phyloP scores from a whole-genome alignment of 2,329 filamentous ascomycete genomes.

The Eutypa lata region DNA sequence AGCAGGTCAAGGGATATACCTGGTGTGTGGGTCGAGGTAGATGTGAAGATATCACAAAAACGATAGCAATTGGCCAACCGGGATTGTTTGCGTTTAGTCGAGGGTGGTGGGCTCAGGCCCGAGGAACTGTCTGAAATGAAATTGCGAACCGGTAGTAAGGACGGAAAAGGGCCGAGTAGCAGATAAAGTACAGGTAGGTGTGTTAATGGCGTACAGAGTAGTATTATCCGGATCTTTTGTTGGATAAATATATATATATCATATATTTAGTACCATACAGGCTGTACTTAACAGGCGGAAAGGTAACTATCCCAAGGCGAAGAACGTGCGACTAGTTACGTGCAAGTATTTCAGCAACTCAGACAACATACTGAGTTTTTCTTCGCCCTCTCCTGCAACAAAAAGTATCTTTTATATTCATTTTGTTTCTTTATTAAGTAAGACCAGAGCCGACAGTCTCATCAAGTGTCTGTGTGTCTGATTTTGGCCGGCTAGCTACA shows the following conservation, averaged over 20 bases:
- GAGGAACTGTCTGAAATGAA: too few relatives aligned
- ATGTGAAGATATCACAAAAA: neutral
- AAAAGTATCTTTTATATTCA: too few relatives aligned
- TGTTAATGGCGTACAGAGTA: neutral
- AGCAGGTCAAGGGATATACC: neutral
- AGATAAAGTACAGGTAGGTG: neutral
- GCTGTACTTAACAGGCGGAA: too few relatives aligned
- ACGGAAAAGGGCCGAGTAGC: neutral
- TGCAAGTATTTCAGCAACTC: too few relatives aligned
- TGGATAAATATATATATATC: neutral
- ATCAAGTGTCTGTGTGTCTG: too few relatives aligned
- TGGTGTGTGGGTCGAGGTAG: neutral
- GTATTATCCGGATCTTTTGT: neutral
- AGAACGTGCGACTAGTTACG: too few relatives aligned
- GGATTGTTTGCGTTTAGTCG: neutral
- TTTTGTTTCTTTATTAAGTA: too few relatives aligned
- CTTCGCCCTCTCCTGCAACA: too few relatives aligned
- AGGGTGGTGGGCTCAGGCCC: too few relatives aligned
- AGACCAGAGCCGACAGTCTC: neutral
- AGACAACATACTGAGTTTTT: too few relatives aligned
- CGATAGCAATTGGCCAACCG: neutral
- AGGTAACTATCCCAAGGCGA: too few relatives aligned
- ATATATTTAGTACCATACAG: neutral
- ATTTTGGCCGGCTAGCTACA: too few relatives aligned
- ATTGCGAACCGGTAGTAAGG: neutral